Evolutionary conservation across 306 rosid species (phyloP).

Genomic region (Rubus parviflorus): DNA sequence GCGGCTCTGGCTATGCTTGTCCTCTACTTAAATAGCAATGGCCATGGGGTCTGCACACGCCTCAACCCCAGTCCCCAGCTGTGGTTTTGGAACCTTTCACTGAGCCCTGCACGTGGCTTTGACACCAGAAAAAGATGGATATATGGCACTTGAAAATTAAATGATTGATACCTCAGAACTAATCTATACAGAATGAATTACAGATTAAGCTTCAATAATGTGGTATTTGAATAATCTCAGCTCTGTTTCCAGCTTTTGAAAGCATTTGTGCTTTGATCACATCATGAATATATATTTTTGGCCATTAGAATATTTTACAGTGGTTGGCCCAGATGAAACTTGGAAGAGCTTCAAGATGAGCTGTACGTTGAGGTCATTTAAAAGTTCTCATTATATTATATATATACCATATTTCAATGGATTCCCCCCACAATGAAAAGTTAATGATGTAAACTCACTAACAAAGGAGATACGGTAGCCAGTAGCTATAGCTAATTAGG

Average conservation of each 20-base stretch:
- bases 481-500: not conserved
- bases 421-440: not conserved
- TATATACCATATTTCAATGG: not conserved
- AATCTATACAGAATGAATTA: not conserved
- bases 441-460: not conserved
- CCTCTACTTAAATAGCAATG: slow-evolving; percentile 11
- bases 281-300: not conserved
- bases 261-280: not conserved
- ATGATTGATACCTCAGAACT: not conserved
- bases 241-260: not conserved
- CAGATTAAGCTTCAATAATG: not conserved
- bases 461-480: not conserved
- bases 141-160: not conserved
- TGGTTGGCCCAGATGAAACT: not conserved
- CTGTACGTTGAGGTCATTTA: not conserved
- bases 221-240: not conserved
- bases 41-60: slow-evolving; percentile 26
- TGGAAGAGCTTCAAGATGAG: not conserved
- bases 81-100: slow-evolving; percentile 9
- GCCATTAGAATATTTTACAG: not conserved
- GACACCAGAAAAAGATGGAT: not conserved
- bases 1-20: not conserved
- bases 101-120: not conserved
- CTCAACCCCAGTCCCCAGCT: not conserved
- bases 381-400: not conserved